A percentile compares a stretch with the other conserved stretches of the same genome.
phyloP scores from a whole-genome alignment of 164 flowering plant genomes.

The Euptelea pleiosperma region DNA sequence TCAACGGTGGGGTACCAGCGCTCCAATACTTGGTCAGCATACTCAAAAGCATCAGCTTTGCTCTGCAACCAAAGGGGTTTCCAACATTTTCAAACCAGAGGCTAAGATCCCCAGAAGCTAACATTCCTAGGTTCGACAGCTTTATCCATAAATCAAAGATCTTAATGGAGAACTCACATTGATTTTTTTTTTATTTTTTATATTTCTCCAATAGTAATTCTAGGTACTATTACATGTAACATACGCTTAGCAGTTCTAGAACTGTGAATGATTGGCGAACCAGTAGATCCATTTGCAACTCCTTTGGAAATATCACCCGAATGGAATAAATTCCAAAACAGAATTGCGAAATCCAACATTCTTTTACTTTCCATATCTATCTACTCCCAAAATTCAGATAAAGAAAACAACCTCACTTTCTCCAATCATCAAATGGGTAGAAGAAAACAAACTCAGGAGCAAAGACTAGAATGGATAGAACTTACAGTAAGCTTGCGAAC shows the following conservation, averaged over 20 bases:
- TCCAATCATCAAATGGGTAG: conserved; percentile 4
- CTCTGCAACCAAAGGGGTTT: conserved; percentile 51
- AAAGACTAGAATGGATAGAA: conserved; percentile 4
- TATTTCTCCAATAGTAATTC: no score
- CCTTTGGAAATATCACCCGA: no score
- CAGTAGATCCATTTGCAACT: no score
- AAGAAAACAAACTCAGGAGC: neutral
- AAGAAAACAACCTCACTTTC: neutral
- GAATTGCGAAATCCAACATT: neutral
- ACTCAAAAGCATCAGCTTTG: conserved; percentile 99
- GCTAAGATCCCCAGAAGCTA: neutral
- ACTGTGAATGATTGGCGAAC: no score
- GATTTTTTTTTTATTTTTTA: no score
- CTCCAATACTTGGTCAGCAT: conserved; percentile 93
- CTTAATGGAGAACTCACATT: no score
- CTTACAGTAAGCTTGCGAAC: conserved; percentile 95
- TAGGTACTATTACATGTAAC: no score
- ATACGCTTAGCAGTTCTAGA: no score
- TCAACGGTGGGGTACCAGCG: conserved; percentile 88
- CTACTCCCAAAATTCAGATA: neutral
- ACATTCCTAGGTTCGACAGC: no score
- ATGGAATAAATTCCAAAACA: neutral
- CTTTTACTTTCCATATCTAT: neutral
- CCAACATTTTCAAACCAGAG: neutral
- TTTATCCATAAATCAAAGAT: no score